Evolutionary conservation across 768 basidiomycete species (phyloP), one percentile per base, ranked within the genome.

Genomic region (Phanerochaete sordida): DNA sequence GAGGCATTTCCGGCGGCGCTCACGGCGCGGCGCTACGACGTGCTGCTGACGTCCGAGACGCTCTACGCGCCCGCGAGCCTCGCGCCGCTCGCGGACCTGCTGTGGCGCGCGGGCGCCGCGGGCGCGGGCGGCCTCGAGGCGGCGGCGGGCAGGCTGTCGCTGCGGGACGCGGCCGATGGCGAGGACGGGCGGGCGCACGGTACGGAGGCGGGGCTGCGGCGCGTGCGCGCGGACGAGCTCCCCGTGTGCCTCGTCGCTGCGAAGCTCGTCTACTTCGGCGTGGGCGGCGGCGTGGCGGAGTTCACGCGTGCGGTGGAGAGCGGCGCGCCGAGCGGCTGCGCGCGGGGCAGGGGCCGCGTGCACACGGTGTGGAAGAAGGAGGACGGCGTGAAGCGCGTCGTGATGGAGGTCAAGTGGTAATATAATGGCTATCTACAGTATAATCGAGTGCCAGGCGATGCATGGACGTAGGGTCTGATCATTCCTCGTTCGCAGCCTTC

Each of bases 211-310:
- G 19, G 19, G 11, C 19, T 19, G 24, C 27, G 47, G 21, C 24
- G 12, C 48, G 48, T 31, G 19, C 39, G 11, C 4, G 19, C 7
- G 23, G 39, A 43, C 8, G 39, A 19, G 4, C 26, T 43, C 7
- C 50, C 47, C 63, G 47, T 79, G 6, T 92, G 88, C 65, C 82
- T 97, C 9, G 88, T 97, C 2, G 95, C 94, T 1, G 92, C 91
- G 1, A 98, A 98, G 72, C 81, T 93, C 15, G 73, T 98, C 21
- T 98, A 98, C 70, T 98, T 98, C 71, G 96, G 96, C 7, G 93
- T 98, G 3, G 95, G 95, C 0, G 95, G 96, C 0, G 92, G 95
- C 7, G 75, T 95, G 27, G 72, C 81, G 13, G 90, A 87, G 61
- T 96, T 96, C 65, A 70, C 84, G n/a, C 69, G 74, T 27, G 79